Base-by-base conservation (phyloP, 208 protist genomes). In the Balamuthia mandrillaris region DNA sequence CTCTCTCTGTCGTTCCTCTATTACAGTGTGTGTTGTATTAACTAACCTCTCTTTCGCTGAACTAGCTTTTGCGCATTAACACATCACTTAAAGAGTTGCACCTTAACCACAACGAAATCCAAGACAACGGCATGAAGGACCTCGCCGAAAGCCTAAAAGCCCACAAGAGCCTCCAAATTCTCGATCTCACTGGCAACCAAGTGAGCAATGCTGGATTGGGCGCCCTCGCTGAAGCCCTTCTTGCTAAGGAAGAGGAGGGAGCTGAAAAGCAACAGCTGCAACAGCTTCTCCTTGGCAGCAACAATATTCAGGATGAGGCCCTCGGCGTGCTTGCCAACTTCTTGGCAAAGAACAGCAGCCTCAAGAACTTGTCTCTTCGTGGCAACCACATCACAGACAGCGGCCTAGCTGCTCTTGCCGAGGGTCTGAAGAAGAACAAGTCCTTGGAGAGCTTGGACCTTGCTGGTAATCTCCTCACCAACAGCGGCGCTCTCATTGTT, bases 61-160 rank as follows among this genome's bases (percentile, higher is more conserved):
- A 33, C 37, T 33, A 70, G 33, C 37, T 39, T 12, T 39, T 70
- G 29, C 61, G 37, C 6, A 70, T 49, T 33, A 70, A 49, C 37
- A 39, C 21, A n/a, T 39, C 61, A 39, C 61, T 70, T 9, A 39
- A 70, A 39, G 61, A 70, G 37, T 39, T 70, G 3, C 16, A 70
- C 61, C 61, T 70, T 3, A 70, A 44, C 61, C 37, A 70, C n/a
- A 70, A 70, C 61, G 61, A 70, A 27, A 45, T 70, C n/a, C 37
- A 39, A 33, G 61, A 70, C n/a, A 39, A 70, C 37, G 61, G 61
- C 3, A 39, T 39, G n/a, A 39, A 70, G 1, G 7, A 14, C 37
- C 61, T 70, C 61, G 29, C 61, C 2, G 37, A 70, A n/a, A 39
- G 37, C 31, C 61, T 70, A 2, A 39, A 33, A 21, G 16, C 24